phyloP scores from a whole-genome alignment of 169 alveolate genomes.

The Plasmodium adleri region DNA sequence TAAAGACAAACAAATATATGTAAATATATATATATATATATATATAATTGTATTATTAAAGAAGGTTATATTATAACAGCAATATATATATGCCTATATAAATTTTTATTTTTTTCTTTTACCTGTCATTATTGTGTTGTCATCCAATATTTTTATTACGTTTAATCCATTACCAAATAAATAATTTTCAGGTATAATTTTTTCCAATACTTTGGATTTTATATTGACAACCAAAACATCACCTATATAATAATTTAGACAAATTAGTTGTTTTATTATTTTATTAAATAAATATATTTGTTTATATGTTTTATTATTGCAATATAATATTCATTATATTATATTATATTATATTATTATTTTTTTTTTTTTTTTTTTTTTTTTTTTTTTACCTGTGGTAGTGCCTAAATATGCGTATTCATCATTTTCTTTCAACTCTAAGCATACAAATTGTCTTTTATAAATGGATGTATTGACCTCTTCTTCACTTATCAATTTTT shows the following conservation, averaged over 20 bases:
- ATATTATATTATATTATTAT: too few species aligned
- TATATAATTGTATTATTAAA: background rate
- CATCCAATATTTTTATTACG: constrained; percentile 51
- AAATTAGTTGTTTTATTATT: background rate
- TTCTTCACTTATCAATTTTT: constrained; percentile 60
- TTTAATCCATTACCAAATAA: constrained; percentile 73
- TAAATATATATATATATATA: background rate
- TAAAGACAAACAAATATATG: background rate
- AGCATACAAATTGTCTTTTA: constrained; percentile 60
- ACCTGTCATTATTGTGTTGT: constrained; percentile 67
- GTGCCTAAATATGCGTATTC: constrained; percentile 72
- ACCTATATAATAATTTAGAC: constrained; percentile 9
- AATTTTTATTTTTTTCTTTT: background rate
- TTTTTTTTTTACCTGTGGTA: constrained; percentile 36
- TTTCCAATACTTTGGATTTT: constrained; percentile 61
- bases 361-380: background rate
- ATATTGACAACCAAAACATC: constrained; percentile 63
- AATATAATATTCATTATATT: too few species aligned
- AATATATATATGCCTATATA: background rate
- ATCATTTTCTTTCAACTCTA: constrained; percentile 63
- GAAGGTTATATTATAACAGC: background rate
- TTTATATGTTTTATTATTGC: background rate
- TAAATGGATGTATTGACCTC: constrained; percentile 69
- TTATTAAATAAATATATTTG: background rate
- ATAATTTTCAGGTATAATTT: constrained; percentile 58